Evolutionary conservation across 192 early-diverging fungal genomes (phyloP).

Genomic region (Coemansia sp.): DNA sequence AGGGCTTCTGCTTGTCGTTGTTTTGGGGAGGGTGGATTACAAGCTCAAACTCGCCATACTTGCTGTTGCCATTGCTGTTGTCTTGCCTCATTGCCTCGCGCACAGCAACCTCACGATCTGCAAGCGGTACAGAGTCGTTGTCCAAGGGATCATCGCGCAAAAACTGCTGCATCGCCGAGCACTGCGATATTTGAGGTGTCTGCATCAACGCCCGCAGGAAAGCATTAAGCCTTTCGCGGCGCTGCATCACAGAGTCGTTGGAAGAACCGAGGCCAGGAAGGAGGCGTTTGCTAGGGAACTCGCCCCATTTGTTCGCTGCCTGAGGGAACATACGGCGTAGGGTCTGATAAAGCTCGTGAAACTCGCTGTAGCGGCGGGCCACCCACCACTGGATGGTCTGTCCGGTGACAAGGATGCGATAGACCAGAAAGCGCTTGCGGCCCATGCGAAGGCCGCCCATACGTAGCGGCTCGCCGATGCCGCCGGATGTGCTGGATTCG

Average conservation of each 20-base stretch:
- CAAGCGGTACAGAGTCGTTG: conserved; percentile 29
- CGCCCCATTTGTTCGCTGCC: conserved; percentile 34
- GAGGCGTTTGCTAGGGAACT: conserved; percentile 52
- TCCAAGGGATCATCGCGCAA: conserved; percentile 45
- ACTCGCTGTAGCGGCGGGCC: conserved; percentile 50
- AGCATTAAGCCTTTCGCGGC: conserved; percentile 44
- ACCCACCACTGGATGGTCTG: conserved; percentile 50
- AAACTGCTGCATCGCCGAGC: conserved; percentile 39
- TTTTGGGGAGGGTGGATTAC: conserved; percentile 13
- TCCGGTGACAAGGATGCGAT: conserved; percentile 49
- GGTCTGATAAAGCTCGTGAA: conserved; percentile 40
- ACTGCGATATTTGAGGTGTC: conserved; percentile 24
- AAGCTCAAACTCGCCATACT: conserved; percentile 20
- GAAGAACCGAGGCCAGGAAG: conserved; percentile 43
- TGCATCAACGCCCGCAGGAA: conserved; percentile 40
- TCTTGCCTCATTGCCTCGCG: conserved; percentile 13
- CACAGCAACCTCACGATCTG: conserved; percentile 27
- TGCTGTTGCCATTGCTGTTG: not conserved
- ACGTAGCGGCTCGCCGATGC: conserved; percentile 28
- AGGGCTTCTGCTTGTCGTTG: not conserved
- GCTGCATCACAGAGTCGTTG: conserved; percentile 44
- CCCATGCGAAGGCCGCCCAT: conserved; percentile 51
- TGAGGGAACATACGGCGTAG: conserved; percentile 45
- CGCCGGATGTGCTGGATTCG: conserved; percentile 20
- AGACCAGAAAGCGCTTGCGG: conserved; percentile 48